These are phyloP conservation scores for Fusarium sp. DNA, from an alignment of 2,329 filamentous ascomycete species.

Conservation along the genomic window DNA sequence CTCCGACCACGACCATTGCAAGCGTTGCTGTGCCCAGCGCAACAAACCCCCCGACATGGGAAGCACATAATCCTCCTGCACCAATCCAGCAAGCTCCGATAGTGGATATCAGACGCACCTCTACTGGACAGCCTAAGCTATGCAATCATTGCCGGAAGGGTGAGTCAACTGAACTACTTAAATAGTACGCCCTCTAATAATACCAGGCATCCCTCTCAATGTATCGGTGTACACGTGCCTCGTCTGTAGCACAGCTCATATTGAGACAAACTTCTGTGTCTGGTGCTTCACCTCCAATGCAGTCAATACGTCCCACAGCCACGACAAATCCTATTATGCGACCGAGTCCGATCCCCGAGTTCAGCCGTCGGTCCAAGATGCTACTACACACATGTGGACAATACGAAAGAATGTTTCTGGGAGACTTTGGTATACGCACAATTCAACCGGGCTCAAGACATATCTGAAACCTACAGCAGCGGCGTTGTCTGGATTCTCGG, in stretches of 20 bases:
- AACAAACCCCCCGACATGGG: constrained; percentile 18
- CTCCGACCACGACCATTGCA: constrained; percentile 24
- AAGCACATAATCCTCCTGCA: neutral
- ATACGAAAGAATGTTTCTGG: constrained; percentile 47
- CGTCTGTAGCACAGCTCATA: constrained; percentile 45
- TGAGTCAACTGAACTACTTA: neutral
- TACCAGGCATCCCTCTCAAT: constrained; percentile 40
- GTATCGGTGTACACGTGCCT: constrained; percentile 47
- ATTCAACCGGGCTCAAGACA: constrained; percentile 42
- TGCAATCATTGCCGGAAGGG: constrained; percentile 44
- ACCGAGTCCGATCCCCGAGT: constrained; percentile 46
- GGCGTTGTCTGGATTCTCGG: constrained; percentile 13
- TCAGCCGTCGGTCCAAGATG: constrained; percentile 29
- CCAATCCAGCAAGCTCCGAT: constrained; percentile 3
- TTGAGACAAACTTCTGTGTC: constrained; percentile 42
- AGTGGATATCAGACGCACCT: constrained; percentile 4
- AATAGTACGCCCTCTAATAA: neutral
- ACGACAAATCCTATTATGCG: constrained; percentile 46
- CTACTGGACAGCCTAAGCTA: constrained; percentile 10
- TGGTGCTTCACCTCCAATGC: constrained; percentile 48
- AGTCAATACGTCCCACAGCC: constrained; percentile 39
- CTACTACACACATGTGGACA: constrained; percentile 41
- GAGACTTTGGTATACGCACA: constrained; percentile 47
- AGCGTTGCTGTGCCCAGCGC: constrained; percentile 19
- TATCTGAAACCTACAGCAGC: constrained; percentile 42